A percentile compares a stretch with the other conserved stretches of the same genome.
These are phyloP conservation scores for Nemania serpens DNA, from an alignment of 2,329 filamentous ascomycete genomes.

Conservation along the genomic window DNA sequence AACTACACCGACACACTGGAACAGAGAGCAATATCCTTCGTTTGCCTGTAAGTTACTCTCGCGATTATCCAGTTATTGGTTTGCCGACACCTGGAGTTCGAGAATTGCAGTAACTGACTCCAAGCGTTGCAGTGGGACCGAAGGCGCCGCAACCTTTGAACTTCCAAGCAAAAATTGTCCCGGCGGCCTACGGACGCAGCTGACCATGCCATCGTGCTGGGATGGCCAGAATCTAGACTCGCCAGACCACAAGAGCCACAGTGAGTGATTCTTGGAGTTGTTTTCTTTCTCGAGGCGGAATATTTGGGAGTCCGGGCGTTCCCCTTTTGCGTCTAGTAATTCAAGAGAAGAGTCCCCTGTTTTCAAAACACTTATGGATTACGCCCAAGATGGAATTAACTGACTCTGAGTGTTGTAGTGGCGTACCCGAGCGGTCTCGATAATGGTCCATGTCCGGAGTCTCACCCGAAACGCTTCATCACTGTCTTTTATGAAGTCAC, in stretches of 20 bases:
- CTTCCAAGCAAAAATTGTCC: conserved; percentile 62
- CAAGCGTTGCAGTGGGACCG: conserved; percentile 37
- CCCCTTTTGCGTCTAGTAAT: no score
- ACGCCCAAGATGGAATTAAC: neutral
- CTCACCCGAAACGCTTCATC: conserved; percentile 59
- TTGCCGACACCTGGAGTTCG: no score
- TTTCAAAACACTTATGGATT: neutral
- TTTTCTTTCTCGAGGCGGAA: no score
- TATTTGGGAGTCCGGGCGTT: no score
- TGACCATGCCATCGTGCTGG: conserved; percentile 67
- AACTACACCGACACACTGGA: conserved; percentile 52
- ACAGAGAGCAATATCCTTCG: conserved; percentile 58
- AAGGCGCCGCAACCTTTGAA: conserved; percentile 51
- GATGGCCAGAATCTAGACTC: conserved; percentile 62
- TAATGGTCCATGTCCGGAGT: conserved; percentile 53
- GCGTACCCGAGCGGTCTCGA: conserved; percentile 54
- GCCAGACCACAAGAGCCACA: conserved; percentile 58
- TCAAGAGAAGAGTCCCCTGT: no score
- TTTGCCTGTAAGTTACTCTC: conserved; percentile 50
- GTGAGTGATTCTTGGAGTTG: conserved; percentile 1
- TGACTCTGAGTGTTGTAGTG: conserved; percentile 36
- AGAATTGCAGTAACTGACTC: neutral
- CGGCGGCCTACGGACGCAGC: conserved; percentile 55
- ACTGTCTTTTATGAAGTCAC: conserved; percentile 65
- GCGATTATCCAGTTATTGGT: neutral